A percentile compares a stretch with the other conserved stretches of the same genome.
phyloP scores from a whole-genome alignment of 768 basidiomycete genomes.

The Podaxis sp. region DNA sequence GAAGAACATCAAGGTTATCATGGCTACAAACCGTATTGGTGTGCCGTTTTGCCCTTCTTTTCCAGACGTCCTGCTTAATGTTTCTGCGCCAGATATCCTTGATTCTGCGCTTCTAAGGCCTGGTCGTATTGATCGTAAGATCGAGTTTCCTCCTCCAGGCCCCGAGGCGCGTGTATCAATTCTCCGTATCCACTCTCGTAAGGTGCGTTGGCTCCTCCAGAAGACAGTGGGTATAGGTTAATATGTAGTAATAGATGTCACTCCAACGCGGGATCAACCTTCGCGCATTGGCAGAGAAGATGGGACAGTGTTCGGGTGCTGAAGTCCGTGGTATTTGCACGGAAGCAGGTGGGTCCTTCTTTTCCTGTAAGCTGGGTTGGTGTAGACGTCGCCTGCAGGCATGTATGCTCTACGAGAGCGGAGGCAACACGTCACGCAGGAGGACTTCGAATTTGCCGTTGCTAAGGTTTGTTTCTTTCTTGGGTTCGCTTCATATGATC shows the following conservation, averaged over 20 bases:
- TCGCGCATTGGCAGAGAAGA: conserved; percentile 95
- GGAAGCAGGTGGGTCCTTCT: conserved; percentile 70
- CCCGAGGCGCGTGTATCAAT: conserved; percentile 98
- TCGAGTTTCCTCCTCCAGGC: conserved; percentile 97
- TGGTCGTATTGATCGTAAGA: conserved; percentile 93
- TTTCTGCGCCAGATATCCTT: conserved; percentile 67
- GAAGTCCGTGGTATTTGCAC: conserved; percentile 98
- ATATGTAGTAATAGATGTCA: conserved; percentile 70
- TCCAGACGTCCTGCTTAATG: neutral
- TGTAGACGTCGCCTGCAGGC: conserved; percentile 39
- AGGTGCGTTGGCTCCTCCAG: conserved; percentile 43
- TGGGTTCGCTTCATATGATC: neutral
- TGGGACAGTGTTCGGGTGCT: conserved; percentile 98
- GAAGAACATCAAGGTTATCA: conserved; percentile 95
- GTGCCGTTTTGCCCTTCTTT: conserved; percentile 14
- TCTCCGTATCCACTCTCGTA: conserved; percentile 93
- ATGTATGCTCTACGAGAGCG: conserved; percentile 98
- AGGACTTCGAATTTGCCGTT: conserved; percentile 98
- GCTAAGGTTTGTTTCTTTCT: conserved; percentile 65
- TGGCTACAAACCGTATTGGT: conserved; percentile 98
- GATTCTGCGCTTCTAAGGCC: conserved; percentile 92
- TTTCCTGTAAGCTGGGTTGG: neutral
- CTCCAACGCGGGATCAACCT: conserved; percentile 96
- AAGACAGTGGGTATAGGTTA: neutral
- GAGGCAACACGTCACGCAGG: conserved; percentile 95